Conservation (phyloP, 2,329 filamentous ascomycete genomes). For the Thelonectria olida region DNA sequence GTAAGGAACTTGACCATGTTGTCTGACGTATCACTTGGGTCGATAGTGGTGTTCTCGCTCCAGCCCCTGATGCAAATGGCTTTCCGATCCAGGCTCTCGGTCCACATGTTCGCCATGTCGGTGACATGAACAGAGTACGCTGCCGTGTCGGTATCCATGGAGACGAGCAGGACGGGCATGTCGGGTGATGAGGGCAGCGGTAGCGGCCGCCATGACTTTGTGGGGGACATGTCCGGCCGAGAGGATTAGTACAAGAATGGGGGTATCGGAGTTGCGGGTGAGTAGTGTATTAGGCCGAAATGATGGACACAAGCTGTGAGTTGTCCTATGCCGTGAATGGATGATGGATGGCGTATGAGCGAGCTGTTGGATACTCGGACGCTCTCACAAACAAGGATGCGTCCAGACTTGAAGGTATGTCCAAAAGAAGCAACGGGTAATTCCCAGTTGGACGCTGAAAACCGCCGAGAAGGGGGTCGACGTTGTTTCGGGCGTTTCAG, state of each 20-base stretch:
- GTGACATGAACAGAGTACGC: conserved; percentile 75
- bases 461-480: conserved; percentile 5
- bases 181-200: conserved; percentile 51
- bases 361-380: background rate
- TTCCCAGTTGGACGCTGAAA: conserved; percentile 10
- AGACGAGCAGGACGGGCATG: conserved; percentile 71
- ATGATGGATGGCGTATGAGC: background rate
- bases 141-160: conserved; percentile 60
- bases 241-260: background rate
- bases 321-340: background rate
- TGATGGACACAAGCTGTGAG: background rate
- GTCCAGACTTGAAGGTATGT: background rate
- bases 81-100: conserved; percentile 69
- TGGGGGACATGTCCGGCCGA: conserved; percentile 40
- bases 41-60: conserved; percentile 73
- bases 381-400: conserved; percentile 1
- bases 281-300: background rate
- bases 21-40: conserved; percentile 73
- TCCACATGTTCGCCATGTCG: conserved; percentile 79
- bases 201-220: conserved; percentile 58
- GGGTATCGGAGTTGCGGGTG: background rate
- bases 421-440: conserved; percentile 9
- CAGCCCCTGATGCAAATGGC: conserved; percentile 71
- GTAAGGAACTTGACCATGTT: conserved; percentile 75
- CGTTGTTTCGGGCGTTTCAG: conserved; percentile 22